Evolutionary conservation across 176 grass and related monocot genomes (phyloP), one percentile per base, ranked within the genome.

Genomic region (Carex scoparia): DNA sequence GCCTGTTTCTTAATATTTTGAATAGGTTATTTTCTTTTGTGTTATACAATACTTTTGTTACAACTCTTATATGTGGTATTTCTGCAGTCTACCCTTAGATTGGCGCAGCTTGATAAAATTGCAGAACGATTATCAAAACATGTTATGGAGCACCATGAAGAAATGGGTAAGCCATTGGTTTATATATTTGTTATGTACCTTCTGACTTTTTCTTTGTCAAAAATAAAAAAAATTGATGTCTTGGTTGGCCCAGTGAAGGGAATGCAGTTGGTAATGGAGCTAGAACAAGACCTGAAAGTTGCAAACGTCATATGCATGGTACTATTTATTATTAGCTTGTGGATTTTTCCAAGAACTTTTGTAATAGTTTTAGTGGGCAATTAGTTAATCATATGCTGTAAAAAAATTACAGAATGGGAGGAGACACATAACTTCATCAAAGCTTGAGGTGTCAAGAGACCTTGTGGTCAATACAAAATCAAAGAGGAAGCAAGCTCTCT

Each of bases 391-490:
- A 80, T 56, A 14, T 83, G 58, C 35, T 51, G 83, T 84, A 57
- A 84, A 84, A 85, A 89, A 84, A 78, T 90, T 88, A 74, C 88
- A 99, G 96, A 99, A 99, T 69, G 91, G 93, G 57, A 83, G 93
- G 65, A 94, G 93, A 72, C 88, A 95, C 87, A 90, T 99, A 82
- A 68, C 93, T 46, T 94, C 87, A 57, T 99, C 96, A 14, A 99
- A 95, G 87, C 86, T 90, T 89, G 91, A 99, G 62, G 87, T 99
- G 53, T 95, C 96, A 53, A 95, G 96, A 76, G 96, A 99, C 90
- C 93, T 99, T 79, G 93, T 99, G 90, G 96, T 99, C 54, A 94
- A 95, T 90, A 91, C 86, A 91, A 95, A 95, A 89, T 99, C 93
- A 78, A 99, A 92, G 88, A 95, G 91, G 87, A 99, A 99, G 84